phyloP scores from a whole-genome alignment of 2,329 filamentous ascomycete genomes.

The Rutstroemia sp. region DNA sequence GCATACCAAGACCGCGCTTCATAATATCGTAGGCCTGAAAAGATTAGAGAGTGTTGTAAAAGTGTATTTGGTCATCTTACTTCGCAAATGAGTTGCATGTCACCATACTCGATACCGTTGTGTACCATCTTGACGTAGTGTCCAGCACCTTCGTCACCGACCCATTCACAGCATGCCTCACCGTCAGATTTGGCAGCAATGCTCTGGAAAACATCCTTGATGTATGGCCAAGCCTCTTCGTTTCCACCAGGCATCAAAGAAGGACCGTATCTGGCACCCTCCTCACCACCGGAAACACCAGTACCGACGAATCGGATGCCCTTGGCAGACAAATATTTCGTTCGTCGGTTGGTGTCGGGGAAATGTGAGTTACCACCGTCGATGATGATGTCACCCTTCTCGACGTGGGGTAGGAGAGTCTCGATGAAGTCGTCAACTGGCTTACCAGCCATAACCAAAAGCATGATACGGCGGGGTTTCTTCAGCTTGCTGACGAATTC shows the following conservation, averaged over 20 bases:
- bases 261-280: constrained; percentile 95
- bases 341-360: constrained; percentile 97
- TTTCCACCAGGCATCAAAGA: constrained; percentile 99
- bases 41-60: constrained; percentile 11
- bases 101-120: constrained; percentile 99
- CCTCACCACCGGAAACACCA: constrained; percentile 98
- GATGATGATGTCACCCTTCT: constrained; percentile 94
- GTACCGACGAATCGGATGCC: constrained; percentile 92
- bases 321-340: constrained; percentile 78
- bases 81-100: constrained; percentile 99
- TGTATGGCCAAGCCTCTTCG: constrained; percentile 94
- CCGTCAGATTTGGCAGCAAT: constrained; percentile 96
- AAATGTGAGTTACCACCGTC: constrained; percentile 99
- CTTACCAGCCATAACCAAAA: constrained; percentile 97
- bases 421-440: constrained; percentile 99
- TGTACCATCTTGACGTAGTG: constrained; percentile 99
- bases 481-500: constrained; percentile 97
- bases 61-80: constrained; percentile 43
- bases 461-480: constrained; percentile 93
- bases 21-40: constrained; percentile 94
- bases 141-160: constrained; percentile 97
- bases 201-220: constrained; percentile 98
- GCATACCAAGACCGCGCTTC: constrained; percentile 91
- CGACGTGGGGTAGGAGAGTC: constrained; percentile 76
- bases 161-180: constrained; percentile 99